phyloP scores from a whole-genome alignment of 176 grass and related monocot genomes.

The Zoysia pacifica region DNA sequence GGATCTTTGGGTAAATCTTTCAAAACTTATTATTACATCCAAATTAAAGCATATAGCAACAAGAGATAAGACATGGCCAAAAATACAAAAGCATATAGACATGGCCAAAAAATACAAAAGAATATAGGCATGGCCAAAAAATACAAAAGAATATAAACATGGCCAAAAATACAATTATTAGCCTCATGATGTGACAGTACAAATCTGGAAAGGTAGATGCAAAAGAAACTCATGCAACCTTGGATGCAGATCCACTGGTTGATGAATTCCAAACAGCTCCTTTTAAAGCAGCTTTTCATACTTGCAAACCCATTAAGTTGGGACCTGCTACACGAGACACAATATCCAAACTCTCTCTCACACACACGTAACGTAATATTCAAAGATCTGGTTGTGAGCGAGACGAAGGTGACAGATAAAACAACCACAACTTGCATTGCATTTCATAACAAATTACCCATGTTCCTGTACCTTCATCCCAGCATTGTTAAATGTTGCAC shows the following conservation, averaged over 20 bases:
- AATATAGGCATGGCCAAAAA: not conserved
- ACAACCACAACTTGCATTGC: not conserved
- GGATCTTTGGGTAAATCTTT: not conserved
- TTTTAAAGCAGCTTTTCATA: not conserved
- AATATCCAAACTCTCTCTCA: not conserved
- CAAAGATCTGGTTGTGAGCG: not conserved
- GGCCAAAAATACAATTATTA: not conserved
- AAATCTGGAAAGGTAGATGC: not conserved
- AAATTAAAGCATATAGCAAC: not conserved
- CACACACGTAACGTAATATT: no score
- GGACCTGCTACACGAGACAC: constrained; percentile 1
- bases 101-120: not conserved
- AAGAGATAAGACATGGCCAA: not conserved
- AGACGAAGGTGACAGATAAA: constrained; percentile 1
- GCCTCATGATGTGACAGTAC: not conserved
- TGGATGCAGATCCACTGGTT: not conserved
- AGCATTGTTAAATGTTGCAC: not conserved
- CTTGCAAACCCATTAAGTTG: not conserved
- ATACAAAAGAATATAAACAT: not conserved
- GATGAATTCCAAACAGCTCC: not conserved
- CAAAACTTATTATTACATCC: no score
- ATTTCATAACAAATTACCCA: constrained; percentile 9
- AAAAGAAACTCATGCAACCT: constrained; percentile 4
- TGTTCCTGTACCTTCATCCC: not conserved
- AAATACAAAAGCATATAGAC: not conserved